Percentiles rank a stretch among this genome's conserved stretches.
Conservation (phyloP, 345 rosid genomes). For the Salix brachista region DNA sequence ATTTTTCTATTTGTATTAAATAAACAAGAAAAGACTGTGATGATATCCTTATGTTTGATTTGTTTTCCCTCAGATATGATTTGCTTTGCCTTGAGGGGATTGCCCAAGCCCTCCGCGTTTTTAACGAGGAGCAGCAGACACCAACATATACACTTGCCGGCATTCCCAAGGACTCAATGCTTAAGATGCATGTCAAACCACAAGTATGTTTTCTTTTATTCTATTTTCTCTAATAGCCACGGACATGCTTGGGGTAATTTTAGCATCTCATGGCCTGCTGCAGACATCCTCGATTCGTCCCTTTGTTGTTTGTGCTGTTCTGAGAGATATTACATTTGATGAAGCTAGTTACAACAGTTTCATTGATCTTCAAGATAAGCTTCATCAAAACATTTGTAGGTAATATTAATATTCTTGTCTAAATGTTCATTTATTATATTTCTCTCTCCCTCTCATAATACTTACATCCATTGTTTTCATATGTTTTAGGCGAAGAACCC, state of each 20-base stretch:
- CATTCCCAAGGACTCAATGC: slow-evolving; percentile 45
- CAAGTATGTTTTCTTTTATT: slow-evolving; percentile 42
- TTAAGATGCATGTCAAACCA: slow-evolving; percentile 64
- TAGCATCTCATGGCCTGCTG: background rate
- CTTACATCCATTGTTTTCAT: background rate
- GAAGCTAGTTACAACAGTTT: slow-evolving; percentile 91
- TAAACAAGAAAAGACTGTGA: background rate
- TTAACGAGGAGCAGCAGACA: slow-evolving; percentile 53
- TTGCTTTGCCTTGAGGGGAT: slow-evolving; percentile 94
- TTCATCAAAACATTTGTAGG: slow-evolving; percentile 95
- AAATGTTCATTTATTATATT: background rate
- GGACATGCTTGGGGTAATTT: background rate
- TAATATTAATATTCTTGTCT: slow-evolving; percentile 17
- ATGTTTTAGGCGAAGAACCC: slow-evolving; percentile 64
- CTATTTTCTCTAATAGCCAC: background rate
- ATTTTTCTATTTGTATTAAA: background rate
- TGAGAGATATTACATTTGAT: slow-evolving; percentile 74
- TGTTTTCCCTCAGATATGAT: slow-evolving; percentile 56
- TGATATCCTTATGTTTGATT: background rate
- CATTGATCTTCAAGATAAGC: slow-evolving; percentile 94
- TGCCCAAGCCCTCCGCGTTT: slow-evolving; percentile 89
- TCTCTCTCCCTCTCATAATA: background rate
- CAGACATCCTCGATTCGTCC: slow-evolving; percentile 77
- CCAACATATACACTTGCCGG: slow-evolving; percentile 48
- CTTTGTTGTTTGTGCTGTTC: slow-evolving; percentile 74